Evolutionary conservation across 257 asterid genomes (phyloP), one percentile per base, ranked within the genome.

Genomic region (Gardenia jasminoides): DNA sequence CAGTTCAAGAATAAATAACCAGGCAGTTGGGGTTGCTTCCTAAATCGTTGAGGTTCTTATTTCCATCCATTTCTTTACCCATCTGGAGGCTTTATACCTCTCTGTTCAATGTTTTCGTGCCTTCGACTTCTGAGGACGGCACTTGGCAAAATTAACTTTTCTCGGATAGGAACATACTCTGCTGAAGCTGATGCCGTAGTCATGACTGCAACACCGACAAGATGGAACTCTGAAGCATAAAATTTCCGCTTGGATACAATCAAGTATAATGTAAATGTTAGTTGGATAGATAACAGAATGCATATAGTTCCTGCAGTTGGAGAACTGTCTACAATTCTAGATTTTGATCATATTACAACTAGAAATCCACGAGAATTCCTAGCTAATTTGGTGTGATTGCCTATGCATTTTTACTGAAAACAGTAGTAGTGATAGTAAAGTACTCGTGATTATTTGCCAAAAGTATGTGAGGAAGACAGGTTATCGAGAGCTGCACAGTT

Each of bases 11-110:
- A 73, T 47, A 62, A 74, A 77, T 74, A 79, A 64, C 31, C 7
- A 80, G 36, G 80, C 86, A 10, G 88, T 85, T 39, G 90, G 87
- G 28, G 81, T 85, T 59, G 84, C 82, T 65, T 85, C 80, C 41
- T 83, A 80, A 85, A 75, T 7, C 0, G 20, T 43, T 24, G 67
- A 64, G 8, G 54, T 80, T 54, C 47, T 58, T 22, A 43, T 24
- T 54, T 43, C 16, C 54, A n/a, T 33, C 52, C 13, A 22, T 61
- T 30, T 31, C 24, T 39, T 10, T 66, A 46, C 39, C 22, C 80
- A 59, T 61, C 30, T 54, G 4, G 22, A 47, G 71, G 24, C 64
- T 7, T 17, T 47, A 67, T 46, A 20, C 46, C 6, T 73, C 78
- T 73, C 78, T 74, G 33, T 50, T 28, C 31, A 17, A 43, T 56